phyloP scores from a whole-genome alignment of 257 asterid species.

The Nicotiana tabacum region DNA sequence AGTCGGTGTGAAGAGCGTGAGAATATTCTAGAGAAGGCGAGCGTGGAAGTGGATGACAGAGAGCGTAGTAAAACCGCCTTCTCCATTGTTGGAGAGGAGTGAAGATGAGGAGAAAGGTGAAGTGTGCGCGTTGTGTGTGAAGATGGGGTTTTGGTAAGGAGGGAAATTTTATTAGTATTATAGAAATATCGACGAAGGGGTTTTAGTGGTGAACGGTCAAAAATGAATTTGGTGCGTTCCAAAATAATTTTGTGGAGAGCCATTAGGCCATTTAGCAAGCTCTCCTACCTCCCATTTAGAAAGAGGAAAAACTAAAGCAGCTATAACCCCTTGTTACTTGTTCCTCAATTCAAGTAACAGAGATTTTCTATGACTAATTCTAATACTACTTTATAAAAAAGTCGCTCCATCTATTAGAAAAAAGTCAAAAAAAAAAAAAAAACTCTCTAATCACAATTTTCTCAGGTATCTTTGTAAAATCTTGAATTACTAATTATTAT shows the following conservation, averaged over 20 bases:
- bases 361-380: no score
- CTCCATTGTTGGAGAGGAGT: conserved; percentile 48
- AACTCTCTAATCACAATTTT: no score
- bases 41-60: conserved; percentile 46
- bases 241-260: conserved; percentile 16
- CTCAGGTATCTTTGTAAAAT: no score
- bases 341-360: no score
- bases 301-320: neutral
- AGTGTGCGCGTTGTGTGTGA: neutral
- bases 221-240: neutral
- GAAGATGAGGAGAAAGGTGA: neutral
- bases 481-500: no score
- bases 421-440: no score
- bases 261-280: conserved; percentile 14
- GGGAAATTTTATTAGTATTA: neutral
- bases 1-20: conserved; percentile 54
- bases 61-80: conserved; percentile 65
- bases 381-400: no score
- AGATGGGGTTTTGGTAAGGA: neutral
- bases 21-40: conserved; percentile 55
- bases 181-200: neutral
- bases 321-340: neutral
- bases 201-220: neutral
- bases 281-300: conserved; percentile 8
- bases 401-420: no score